These are phyloP conservation scores for Groenewaldozyma auringiensis DNA, from an alignment of 1,139 yeast genomes.

Conservation along the genomic window DNA sequence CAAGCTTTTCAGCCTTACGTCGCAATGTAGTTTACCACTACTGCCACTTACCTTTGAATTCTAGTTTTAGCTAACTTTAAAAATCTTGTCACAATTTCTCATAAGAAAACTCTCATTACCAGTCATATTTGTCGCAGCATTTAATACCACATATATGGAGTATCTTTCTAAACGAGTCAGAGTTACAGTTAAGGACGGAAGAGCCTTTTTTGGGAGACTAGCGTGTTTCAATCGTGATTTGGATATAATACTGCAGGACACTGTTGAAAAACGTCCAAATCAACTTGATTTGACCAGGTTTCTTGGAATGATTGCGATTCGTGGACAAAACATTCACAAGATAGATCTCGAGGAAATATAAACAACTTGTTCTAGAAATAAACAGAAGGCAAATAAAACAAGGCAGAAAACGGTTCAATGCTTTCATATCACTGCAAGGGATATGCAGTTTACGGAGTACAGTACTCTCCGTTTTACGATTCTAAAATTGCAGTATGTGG, in stretches of 20 bases:
- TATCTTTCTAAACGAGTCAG: constrained; percentile 21
- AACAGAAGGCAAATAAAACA: constrained; percentile 1
- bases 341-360: constrained; percentile 20
- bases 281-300: constrained; percentile 19
- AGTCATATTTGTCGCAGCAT: too few species aligned
- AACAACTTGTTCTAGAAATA: not conserved
- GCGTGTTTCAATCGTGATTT: constrained; percentile 26
- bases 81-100: too few species aligned
- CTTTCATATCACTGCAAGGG: constrained; percentile 69
- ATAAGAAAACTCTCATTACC: too few species aligned
- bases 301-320: constrained; percentile 31
- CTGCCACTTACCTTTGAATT: too few species aligned
- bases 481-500: constrained; percentile 84
- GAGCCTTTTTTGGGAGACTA: constrained; percentile 29
- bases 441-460: constrained; percentile 79
- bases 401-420: constrained; percentile 39
- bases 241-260: constrained; percentile 28
- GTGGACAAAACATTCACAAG: constrained; percentile 24
- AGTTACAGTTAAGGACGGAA: constrained; percentile 26
- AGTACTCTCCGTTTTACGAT: constrained; percentile 88
- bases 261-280: constrained; percentile 27
- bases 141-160: too few species aligned
- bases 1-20: too few species aligned
- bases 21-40: too few species aligned
- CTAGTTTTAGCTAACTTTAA: too few species aligned